Conservation (phyloP, 345 rosid genomes). For the Dipteronia sinensis region DNA sequence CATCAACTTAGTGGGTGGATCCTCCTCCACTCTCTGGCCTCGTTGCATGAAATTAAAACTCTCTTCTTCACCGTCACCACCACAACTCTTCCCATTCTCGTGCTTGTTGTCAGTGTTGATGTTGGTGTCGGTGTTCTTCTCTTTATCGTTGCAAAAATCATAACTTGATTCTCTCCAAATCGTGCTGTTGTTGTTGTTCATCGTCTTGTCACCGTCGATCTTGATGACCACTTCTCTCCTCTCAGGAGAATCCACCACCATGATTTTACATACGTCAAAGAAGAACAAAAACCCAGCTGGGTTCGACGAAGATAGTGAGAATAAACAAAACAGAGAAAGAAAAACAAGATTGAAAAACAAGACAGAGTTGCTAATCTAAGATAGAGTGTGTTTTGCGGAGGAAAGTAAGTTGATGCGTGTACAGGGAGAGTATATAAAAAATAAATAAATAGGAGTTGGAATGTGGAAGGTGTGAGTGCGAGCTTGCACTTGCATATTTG, state of each 20-base stretch:
- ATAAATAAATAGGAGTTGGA: no score
- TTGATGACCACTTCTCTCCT: constrained; percentile 40
- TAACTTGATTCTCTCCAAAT: constrained; percentile 58
- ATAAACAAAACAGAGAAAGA: background rate
- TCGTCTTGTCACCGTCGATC: constrained; percentile 30
- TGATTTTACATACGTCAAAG: background rate
- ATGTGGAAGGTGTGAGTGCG: no score
- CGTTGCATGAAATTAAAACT: constrained; percentile 40
- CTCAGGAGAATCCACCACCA: constrained; percentile 43
- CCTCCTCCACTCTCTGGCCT: constrained; percentile 24
- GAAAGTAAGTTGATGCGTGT: no score
- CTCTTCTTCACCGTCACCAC: constrained; percentile 13
- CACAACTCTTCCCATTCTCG: constrained; percentile 21
- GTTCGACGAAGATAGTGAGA: background rate
- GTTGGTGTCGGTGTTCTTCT: constrained; percentile 16
- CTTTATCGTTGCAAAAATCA: constrained; percentile 44
- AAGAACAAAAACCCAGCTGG: background rate
- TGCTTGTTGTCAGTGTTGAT: no score
- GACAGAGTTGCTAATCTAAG: background rate
- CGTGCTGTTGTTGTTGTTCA: constrained; percentile 19
- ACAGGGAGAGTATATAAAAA: no score
- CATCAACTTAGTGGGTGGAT: constrained; percentile 75
- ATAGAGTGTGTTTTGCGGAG: no score
- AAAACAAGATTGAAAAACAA: background rate
- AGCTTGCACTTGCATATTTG: no score